Evolutionary conservation across 176 grass and related monocot genomes (phyloP), one percentile per base, ranked within the genome.

Genomic region (Oropetium thomaeum): DNA sequence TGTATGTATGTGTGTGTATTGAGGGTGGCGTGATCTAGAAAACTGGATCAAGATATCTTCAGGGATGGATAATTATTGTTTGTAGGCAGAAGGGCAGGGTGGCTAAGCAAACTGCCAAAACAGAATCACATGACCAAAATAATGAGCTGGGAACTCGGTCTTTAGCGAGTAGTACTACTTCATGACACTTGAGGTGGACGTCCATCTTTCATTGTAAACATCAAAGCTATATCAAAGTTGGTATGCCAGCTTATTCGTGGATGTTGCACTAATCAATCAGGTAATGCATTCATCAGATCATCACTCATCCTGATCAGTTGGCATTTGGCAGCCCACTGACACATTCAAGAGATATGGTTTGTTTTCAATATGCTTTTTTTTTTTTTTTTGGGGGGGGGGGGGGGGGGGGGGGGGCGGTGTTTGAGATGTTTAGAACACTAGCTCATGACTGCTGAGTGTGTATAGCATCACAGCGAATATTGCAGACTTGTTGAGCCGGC

Each of bases 51-150:
- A 27, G 25, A 62, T 34, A 19, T n/a, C 39, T 71, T 65, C 33
- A 68, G 33, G 35, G 7, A 83, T 20, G 48, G 19, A 43, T 8
- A 15, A 51, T 51, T 51, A 14, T 17, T 54, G 53, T 43, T 84
- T 33, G 37, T 63, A 63, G 35, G 64, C 29, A 84, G 58, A 84
- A 80, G 58, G 58, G 62, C 62, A 35, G 11, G 33, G 35, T 65
- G 47, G 60, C 59, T 44, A 74, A 54, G 71, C 65, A 39, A 32
- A 48, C 17, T 51, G 67, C 53, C 60, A 52, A 65, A 62, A 62
- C 73, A 28, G 49, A 86, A 82, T 78, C 79, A 53, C 74, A 87
- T 52, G 40, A 43, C 27, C 60, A 19, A 70, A 80, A 74, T 38
- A 30, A 73, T 33, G 76, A 75, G 52, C 65, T 65, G 69, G 69